Conservation (phyloP, 2,329 filamentous ascomycete genomes). For the Cladosporium halotolerans region DNA sequence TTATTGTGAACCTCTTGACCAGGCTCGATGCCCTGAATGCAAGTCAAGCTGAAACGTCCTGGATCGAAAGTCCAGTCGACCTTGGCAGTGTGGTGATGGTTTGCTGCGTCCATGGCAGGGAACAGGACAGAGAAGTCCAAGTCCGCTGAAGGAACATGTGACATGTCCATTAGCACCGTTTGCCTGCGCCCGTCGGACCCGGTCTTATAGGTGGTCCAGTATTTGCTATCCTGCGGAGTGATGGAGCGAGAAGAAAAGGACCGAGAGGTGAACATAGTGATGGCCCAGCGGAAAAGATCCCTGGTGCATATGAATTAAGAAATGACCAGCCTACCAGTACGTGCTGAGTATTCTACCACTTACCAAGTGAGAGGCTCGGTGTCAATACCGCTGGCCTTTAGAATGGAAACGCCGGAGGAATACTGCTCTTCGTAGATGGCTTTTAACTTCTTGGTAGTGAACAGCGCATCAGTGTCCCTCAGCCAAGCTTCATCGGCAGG, state of each 20-base stretch:
- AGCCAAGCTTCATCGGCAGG: conserved; percentile 28
- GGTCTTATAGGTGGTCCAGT: conserved; percentile 32
- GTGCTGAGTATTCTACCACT: conserved; percentile 18
- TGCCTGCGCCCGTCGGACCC: conserved; percentile 23
- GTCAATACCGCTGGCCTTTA: conserved; percentile 27
- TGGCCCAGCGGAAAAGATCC: conserved; percentile 45
- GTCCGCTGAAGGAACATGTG: conserved; percentile 26
- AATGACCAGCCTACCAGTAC: conserved; percentile 21
- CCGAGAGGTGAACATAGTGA: conserved; percentile 46
- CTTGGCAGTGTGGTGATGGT: conserved; percentile 41
- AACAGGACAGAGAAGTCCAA: conserved; percentile 42
- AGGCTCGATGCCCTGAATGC: conserved; percentile 28
- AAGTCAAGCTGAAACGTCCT: conserved; percentile 34
- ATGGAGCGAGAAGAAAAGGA: conserved; percentile 42
- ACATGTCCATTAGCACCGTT: conserved; percentile 31
- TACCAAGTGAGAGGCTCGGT: conserved; percentile 37
- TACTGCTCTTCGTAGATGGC: conserved; percentile 34
- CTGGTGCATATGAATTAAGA: conserved; percentile 28
- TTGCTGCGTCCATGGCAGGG: conserved; percentile 45
- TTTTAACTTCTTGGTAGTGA: conserved; percentile 26
- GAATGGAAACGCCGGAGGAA: conserved; percentile 26
- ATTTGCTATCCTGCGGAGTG: conserved; percentile 28
- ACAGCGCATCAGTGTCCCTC: conserved; percentile 30
- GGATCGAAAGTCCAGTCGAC: conserved; percentile 43
- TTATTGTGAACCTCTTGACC: conserved; percentile 47